Percentiles rank a stretch among this genome's conserved stretches.
These are phyloP conservation scores for Macrophomina tecta DNA, from an alignment of 2,329 filamentous ascomycete species.

Conservation along the genomic window DNA sequence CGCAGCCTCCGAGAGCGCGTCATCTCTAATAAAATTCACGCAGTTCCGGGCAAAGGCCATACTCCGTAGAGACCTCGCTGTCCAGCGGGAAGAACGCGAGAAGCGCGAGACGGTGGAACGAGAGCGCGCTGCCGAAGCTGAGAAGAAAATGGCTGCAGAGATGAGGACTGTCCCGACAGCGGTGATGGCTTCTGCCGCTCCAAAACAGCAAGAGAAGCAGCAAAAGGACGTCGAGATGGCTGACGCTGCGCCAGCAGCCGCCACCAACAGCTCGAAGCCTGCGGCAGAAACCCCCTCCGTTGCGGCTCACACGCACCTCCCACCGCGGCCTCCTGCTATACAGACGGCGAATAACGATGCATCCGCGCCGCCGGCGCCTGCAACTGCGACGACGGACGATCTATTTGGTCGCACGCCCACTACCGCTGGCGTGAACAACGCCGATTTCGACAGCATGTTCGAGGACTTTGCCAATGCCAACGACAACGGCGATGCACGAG, in stretches of 20 bases:
- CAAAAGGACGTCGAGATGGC: conserved; percentile 26
- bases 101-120: conserved; percentile 43
- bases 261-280: conserved; percentile 1
- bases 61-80: conserved; percentile 45
- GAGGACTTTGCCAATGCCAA: conserved; percentile 26
- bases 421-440: conserved; percentile 37
- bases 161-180: not conserved
- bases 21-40: not conserved
- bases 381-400: conserved; percentile 33
- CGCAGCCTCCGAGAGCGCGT: not conserved
- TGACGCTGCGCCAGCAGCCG: conserved; percentile 19
- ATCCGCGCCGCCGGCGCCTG: conserved; percentile 16
- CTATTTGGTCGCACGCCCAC: conserved; percentile 41
- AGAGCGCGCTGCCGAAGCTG: conserved; percentile 27
- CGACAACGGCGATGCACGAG: conserved; percentile 15
- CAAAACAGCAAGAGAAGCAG: conserved; percentile 13
- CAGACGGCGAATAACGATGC: conserved; percentile 30
- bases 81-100: conserved; percentile 42
- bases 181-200: not conserved
- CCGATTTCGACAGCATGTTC: conserved; percentile 43
- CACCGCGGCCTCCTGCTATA: conserved; percentile 28
- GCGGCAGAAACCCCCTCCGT: conserved; percentile 11
- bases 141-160: conserved; percentile 12
- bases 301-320: conserved; percentile 21
- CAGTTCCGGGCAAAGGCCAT: conserved; percentile 41